A percentile compares a stretch with the other conserved stretches of the same genome.
Conservation (phyloP, 73 alveolate species). For the Uronychia setigera region DNA sequence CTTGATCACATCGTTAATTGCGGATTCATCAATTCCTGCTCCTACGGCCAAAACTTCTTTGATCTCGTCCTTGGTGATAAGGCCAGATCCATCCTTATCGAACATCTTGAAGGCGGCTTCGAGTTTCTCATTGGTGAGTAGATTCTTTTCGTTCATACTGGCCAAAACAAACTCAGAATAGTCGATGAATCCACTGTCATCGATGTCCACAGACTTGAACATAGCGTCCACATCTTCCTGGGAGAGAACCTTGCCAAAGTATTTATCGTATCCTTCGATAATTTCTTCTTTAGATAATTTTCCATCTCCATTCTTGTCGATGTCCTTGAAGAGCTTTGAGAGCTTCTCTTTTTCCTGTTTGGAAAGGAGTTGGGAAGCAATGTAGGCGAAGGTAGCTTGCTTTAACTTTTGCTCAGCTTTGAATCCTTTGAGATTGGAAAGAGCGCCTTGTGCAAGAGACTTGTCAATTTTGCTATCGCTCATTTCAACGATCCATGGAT, state of each 20-base stretch:
- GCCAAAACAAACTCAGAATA: conserved; percentile 90
- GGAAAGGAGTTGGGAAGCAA: conserved; percentile 80
- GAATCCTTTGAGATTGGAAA: conserved; percentile 80
- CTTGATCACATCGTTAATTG: conserved; percentile 53
- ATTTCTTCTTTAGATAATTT: conserved; percentile 78
- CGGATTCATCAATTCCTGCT: neutral
- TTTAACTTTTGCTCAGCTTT: conserved; percentile 85
- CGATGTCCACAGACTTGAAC: conserved; percentile 81
- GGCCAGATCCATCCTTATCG: conserved; percentile 65
- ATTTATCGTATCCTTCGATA: conserved; percentile 74
- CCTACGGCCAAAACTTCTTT: conserved; percentile 44
- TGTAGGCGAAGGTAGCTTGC: conserved; percentile 89
- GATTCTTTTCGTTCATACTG: conserved; percentile 76
- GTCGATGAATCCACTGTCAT: conserved; percentile 82
- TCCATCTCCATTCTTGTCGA: conserved; percentile 85
- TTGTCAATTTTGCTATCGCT: conserved; percentile 60
- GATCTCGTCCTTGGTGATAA: conserved; percentile 55
- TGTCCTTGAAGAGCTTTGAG: conserved; percentile 77
- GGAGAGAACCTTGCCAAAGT: conserved; percentile 69
- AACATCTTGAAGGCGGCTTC: conserved; percentile 82
- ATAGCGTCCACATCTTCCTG: conserved; percentile 76
- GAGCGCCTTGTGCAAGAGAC: conserved; percentile 54
- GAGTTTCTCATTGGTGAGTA: conserved; percentile 80
- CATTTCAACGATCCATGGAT: conserved; percentile 70
- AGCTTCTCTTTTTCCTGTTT: conserved; percentile 79